phyloP scores from a whole-genome alignment of 805 yeast genomes.

The Yarrowia sp. region DNA sequence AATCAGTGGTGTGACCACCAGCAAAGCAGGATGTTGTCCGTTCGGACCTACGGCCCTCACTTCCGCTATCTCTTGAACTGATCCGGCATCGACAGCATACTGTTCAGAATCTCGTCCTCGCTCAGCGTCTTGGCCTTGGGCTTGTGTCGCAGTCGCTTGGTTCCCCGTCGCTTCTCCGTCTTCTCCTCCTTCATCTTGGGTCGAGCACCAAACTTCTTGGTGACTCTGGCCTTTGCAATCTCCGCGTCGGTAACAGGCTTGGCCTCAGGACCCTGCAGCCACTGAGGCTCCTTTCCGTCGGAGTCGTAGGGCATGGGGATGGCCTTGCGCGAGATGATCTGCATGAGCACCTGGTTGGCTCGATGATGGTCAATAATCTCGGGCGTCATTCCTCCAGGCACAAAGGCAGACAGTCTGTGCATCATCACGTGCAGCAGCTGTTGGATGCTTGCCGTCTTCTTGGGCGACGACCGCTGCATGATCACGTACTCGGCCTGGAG shows the following conservation, averaged over 20 bases:
- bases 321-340: constrained; percentile 26
- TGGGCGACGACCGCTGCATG: neutral
- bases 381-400: constrained; percentile 21
- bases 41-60: too few species aligned
- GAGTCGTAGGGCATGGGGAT: constrained; percentile 23
- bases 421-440: constrained; percentile 19
- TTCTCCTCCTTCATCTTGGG: neutral
- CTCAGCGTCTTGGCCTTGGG: neutral
- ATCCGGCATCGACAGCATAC: constrained; percentile 5
- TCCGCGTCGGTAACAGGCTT: constrained; percentile 3
- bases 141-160: constrained; percentile 6
- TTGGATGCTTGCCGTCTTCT: neutral
- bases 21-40: too few species aligned
- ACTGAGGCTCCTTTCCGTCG: constrained; percentile 19
- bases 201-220: constrained; percentile 24
- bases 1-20: too few species aligned
- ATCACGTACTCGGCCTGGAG: constrained; percentile 20
- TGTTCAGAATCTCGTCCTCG: neutral
- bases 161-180: constrained; percentile 5
- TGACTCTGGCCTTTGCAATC: constrained; percentile 3
- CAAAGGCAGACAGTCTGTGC: constrained; percentile 15
- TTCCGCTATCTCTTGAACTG: neutral
- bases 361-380: constrained; percentile 4
- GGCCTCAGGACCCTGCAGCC: neutral
- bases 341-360: constrained; percentile 13